Conservation (phyloP, 1,284 basidiomycete genomes). For the Peniophora sp. region DNA sequence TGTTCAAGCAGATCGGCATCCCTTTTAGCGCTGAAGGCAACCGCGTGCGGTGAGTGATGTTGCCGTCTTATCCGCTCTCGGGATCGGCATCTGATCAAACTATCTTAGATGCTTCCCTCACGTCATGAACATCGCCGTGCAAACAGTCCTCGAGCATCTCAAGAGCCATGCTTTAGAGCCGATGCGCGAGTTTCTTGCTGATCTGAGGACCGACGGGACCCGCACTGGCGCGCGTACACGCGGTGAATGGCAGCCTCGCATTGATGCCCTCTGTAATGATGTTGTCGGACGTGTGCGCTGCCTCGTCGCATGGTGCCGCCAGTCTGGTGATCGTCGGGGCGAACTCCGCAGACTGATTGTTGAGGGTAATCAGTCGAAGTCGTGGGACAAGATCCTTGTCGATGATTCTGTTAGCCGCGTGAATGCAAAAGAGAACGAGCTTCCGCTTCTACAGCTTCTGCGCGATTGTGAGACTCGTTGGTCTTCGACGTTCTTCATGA, state of each 20-base stretch:
- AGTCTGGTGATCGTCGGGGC: conserved; percentile 10
- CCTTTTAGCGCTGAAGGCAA: conserved; percentile 18
- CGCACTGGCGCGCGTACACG: too few species aligned
- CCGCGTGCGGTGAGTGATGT: conserved; percentile 15
- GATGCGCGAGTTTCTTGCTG: too few species aligned
- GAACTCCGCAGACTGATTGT: conserved; percentile 13
- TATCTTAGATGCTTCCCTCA: conserved; percentile 26
- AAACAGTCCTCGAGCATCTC: conserved; percentile 15
- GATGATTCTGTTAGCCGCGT: too few species aligned
- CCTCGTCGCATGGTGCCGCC: not conserved
- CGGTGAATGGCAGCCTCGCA: too few species aligned
- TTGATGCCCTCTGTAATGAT: too few species aligned
- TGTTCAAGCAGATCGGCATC: conserved; percentile 11
- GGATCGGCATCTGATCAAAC: too few species aligned
- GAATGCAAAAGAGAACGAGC: not conserved
- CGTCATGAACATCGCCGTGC: conserved; percentile 22
- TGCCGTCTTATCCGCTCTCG: too few species aligned
- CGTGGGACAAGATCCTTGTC: too few species aligned
- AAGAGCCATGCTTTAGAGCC: too few species aligned
- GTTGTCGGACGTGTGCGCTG: too few species aligned
- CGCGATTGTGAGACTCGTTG: conserved; percentile 20
- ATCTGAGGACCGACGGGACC: too few species aligned
- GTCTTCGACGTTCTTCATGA: conserved; percentile 23
- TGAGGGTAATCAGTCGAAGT: conserved; percentile 13
- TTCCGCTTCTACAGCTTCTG: conserved; percentile 13